Base-by-base conservation (phyloP, 1,284 basidiomycete genomes). In the Grifola frondosa region DNA sequence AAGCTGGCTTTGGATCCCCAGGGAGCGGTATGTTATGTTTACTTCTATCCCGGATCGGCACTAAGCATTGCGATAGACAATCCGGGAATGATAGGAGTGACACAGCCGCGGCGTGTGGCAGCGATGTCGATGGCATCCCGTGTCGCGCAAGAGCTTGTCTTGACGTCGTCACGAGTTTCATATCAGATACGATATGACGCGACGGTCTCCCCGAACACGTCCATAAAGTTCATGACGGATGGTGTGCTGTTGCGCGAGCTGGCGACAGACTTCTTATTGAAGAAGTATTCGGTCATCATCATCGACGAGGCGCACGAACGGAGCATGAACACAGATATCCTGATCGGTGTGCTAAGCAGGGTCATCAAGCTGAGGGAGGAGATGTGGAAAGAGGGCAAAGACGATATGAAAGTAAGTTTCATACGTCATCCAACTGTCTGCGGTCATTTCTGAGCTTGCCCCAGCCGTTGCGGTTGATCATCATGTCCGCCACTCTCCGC, bases 201-300 rank as follows among this genome's bases (percentile, higher is more conserved):
- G 0, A 97, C 92, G 0, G 88, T 93, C 0, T 91, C 91, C 3
- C 75, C 91, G 0, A 76, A 83, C 19, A 99, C 97, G 0, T 83
- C 84, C 6, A 93, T 99, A 73, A 98, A 99, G 67, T 99, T 99
- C 74, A 99, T 99, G 96, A 99, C 97, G 2, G 97, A 99, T 59
- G 97, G 97, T 73, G 93, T 99, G 12, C 71, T 99, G 19, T 73
- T 99, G 10, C 85, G 97, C 44, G 97, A 99, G 65, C 75, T 99
- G 17, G 87, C 92, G 0, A 81, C 80, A 12, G 96, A 99, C 62
- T 96, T 99, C 61, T 65, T 97, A 23, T 74, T 99, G 13, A 81
- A 73, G 40, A 91, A 87, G 62, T 99, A 99, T 65, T 94, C 91
- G 19, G 88, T 97, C 24, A 82, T 99, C 52, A 88, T 99, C 46